Evolutionary conservation across 108 stramenopile genomes (phyloP), one percentile per base, ranked within the genome.

Genomic region (Stephanodiscus triporus): DNA sequence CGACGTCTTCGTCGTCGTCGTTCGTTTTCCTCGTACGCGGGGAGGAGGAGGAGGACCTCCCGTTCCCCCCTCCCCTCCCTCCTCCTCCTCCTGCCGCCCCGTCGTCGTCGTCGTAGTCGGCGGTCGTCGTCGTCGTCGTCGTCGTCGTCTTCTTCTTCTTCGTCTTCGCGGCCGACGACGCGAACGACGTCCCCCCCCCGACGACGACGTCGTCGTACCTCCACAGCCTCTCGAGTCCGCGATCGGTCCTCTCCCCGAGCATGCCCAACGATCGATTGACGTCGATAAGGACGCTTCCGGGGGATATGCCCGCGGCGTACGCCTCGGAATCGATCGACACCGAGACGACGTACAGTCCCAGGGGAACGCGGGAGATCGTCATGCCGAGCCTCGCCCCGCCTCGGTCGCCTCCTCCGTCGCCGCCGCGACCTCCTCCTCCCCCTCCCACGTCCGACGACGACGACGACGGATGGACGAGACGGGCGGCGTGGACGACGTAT

Each of bases 151-250:
- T 9, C 40, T 1, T 9, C 9, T 11, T 9, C 40, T 9, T 9
- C 40, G 10, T 0, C 43, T 4, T 0, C 43, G 13, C 43, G 14
- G 14, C 2, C 32, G 32, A 34, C 32, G 32, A 34, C 32, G 32
- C 2, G 4, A 5, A 34, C 32, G 32, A 34, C 32, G 32, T 4
- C n/a, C n/a, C n/a, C n/a, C n/a, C n/a, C n/a, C n/a, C 32, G 32
- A 34, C 32, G 32, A 34, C 32, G 32, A 34, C 32, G 32, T 4
- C 32, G 60, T 88, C 90, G 73, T 94, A 95, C 55, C 85, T 72
- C 93, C 93, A 95, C 17, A 95, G 19, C 34, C 93, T 80, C 78
- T 92, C 93, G 63, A 95, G 71, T 1, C 86, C 87, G 24, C 76
- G 75, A 70, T 86, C 79, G 56, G 82, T 81, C 42, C 88, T 80